Conservation (phyloP, 2,329 filamentous ascomycete species). For the Aureobasidium mangrovei region DNA sequence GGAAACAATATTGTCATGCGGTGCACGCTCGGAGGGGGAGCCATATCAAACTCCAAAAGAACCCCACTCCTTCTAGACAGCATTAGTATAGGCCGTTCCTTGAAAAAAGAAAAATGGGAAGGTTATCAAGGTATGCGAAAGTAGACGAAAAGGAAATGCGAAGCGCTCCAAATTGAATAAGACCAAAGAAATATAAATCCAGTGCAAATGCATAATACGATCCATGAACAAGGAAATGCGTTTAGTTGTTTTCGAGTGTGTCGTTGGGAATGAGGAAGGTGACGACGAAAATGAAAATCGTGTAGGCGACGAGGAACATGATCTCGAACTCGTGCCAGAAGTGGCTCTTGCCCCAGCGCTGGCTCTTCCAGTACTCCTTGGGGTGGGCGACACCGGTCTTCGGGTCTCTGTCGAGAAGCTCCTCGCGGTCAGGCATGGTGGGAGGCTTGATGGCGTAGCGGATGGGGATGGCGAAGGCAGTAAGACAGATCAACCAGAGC, state of each 20-base stretch:
- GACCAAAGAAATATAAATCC: constrained; percentile 3
- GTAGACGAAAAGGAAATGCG: neutral
- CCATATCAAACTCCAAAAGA: constrained; percentile 10
- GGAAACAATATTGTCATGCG: constrained; percentile 1
- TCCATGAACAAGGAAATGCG: neutral
- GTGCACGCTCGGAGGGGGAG: neutral
- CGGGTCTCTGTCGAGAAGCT: constrained; percentile 47
- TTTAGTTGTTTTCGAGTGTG: neutral
- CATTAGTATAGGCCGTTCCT: constrained; percentile 10
- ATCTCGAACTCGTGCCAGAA: constrained; percentile 15
- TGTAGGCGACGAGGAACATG: constrained; percentile 12
- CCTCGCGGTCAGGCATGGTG: constrained; percentile 47
- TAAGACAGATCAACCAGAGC: constrained; percentile 37
- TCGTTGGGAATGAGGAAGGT: constrained; percentile 9
- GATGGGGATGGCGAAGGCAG: constrained; percentile 34
- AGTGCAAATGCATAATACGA: neutral
- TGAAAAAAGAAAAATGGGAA: neutral
- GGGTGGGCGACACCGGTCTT: constrained; percentile 49
- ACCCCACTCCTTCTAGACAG: constrained; percentile 11
- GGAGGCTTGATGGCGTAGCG: constrained; percentile 54
- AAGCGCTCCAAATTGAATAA: constrained; percentile 4
- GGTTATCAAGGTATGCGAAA: constrained; percentile 8
- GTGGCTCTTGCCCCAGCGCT: constrained; percentile 15
- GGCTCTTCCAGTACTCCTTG: constrained; percentile 15
- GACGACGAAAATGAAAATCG: constrained; percentile 15